Evolutionary conservation across 1,284 basidiomycete genomes (phyloP).

Genomic region (Pseudozyma hubeiensis): DNA sequence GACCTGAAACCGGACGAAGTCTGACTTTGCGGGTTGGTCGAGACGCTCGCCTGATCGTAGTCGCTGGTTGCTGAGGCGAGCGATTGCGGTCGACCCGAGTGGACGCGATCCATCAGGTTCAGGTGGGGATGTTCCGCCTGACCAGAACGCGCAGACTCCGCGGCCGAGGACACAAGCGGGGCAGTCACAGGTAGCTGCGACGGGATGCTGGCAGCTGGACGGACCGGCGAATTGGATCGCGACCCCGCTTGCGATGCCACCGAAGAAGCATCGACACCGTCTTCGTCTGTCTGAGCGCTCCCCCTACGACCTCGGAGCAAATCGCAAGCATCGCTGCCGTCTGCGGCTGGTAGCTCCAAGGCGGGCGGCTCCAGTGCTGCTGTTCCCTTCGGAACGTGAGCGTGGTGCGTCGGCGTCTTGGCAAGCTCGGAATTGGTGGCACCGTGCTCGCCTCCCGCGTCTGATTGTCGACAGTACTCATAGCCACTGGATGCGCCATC

Average conservation of each 20-base stretch:
- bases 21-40: constrained; percentile 44
- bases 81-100: constrained; percentile 39
- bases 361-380: constrained; percentile 47
- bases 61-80: constrained; percentile 37
- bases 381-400: constrained; percentile 39
- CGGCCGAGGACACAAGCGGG: constrained; percentile 20
- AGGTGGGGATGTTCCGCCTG: constrained; percentile 32
- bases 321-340: constrained; percentile 16
- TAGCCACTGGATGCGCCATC: constrained; percentile 32
- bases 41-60: constrained; percentile 42
- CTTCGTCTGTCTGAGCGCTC: constrained; percentile 39
- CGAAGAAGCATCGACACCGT: constrained; percentile 58
- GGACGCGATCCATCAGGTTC: constrained; percentile 41
- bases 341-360: constrained; percentile 43
- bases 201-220: constrained; percentile 12
- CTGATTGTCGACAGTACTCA: constrained; percentile 23
- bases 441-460: constrained; percentile 19
- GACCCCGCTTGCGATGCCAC: constrained; percentile 66
- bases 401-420: constrained; percentile 57
- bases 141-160: constrained; percentile 22
- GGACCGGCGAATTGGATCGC: constrained; percentile 55
- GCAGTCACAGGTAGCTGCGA: constrained; percentile 16
- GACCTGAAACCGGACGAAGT: constrained; percentile 41
- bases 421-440: constrained; percentile 46
- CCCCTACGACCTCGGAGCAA: constrained; percentile 30